Conservation (phyloP, 1,139 yeast genomes). For the Protomyces inouyei region DNA sequence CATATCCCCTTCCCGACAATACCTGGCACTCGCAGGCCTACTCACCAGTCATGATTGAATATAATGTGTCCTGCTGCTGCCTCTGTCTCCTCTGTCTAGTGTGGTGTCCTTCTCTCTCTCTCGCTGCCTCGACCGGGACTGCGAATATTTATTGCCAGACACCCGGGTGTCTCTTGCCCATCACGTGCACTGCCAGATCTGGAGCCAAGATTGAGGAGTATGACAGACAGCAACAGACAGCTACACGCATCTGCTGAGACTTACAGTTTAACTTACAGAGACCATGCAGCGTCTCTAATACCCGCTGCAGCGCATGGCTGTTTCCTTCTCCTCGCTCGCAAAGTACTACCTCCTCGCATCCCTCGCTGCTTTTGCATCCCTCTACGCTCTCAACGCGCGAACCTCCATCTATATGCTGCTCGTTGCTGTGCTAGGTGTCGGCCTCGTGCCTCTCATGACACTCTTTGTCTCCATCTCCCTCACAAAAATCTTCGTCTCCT, state of each 20-base stretch:
- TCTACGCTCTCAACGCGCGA: background rate
- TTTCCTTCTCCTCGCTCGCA: background rate
- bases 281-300: no score
- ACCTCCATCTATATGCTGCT: background rate
- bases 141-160: background rate
- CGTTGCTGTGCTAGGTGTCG: background rate
- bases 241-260: no score
- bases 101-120: background rate
- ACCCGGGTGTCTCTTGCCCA: background rate
- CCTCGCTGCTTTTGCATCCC: background rate
- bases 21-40: background rate
- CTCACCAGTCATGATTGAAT: background rate
- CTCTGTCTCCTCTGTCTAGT: background rate
- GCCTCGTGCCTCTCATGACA: background rate
- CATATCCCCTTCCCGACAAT: background rate
- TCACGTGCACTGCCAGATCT: background rate
- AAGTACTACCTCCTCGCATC: background rate
- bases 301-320: background rate
- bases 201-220: no score
- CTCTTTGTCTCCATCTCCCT: constrained; percentile 10
- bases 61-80: background rate
- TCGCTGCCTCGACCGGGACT: background rate
- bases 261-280: no score
- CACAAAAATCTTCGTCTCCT: constrained; percentile 2
- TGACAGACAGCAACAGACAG: no score